Conservation (phyloP, 306 rosid species). For the Aeschynomene evenia region DNA sequence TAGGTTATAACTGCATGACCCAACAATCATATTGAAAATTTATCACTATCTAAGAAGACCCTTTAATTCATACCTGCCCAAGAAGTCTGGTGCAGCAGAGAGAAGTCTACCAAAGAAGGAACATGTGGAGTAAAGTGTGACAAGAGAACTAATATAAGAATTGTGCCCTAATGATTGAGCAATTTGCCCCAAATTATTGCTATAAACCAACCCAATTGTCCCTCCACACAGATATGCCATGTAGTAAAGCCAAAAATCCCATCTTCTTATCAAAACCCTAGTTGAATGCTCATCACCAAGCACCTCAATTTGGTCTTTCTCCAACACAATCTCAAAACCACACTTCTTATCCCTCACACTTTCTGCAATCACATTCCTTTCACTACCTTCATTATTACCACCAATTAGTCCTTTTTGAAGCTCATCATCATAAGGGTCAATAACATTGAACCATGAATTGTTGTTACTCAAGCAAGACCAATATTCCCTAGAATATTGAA, state of each 20-base stretch:
- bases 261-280: slow-evolving; percentile 40
- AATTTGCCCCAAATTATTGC: slow-evolving; percentile 88
- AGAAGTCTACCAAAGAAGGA: slow-evolving; percentile 90
- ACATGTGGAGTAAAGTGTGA: slow-evolving; percentile 74
- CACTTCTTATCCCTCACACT: slow-evolving; percentile 31
- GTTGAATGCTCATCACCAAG: slow-evolving; percentile 70
- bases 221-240: slow-evolving; percentile 76
- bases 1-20: too few species aligned
- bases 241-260: slow-evolving; percentile 84
- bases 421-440: slow-evolving; percentile 22
- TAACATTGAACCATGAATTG: slow-evolving; percentile 23
- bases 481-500: slow-evolving; percentile 29
- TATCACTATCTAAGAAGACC: neutral
- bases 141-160: slow-evolving; percentile 57
- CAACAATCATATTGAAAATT: neutral
- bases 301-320: slow-evolving; percentile 40
- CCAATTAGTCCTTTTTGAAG: slow-evolving; percentile 50
- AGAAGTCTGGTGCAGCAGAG: slow-evolving; percentile 75
- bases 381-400: neutral
- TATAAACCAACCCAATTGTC: slow-evolving; percentile 77
- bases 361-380: neutral
- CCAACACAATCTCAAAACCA: slow-evolving; percentile 39
- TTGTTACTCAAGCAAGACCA: slow-evolving; percentile 28
- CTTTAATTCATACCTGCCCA: slow-evolving; percentile 51
- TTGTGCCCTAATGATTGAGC: slow-evolving; percentile 64